Evolutionary conservation across 495 filamentous ascomycete genomes (phyloP).

Genomic region (Neohortaea acidophila): DNA sequence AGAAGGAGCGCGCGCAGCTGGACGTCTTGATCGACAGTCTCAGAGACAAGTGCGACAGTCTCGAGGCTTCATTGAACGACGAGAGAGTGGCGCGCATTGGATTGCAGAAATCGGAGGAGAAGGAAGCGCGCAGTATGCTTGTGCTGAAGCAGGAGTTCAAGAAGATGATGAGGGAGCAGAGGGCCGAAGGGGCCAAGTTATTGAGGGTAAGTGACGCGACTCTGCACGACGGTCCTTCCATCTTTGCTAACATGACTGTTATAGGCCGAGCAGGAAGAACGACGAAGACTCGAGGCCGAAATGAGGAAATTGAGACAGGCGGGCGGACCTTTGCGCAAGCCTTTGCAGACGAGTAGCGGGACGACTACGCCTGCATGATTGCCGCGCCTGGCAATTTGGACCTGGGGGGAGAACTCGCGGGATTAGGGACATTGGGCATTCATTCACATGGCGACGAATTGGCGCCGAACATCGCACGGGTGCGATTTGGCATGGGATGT

Average conservation of each 20-base stretch:
- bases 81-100: slow-evolving; percentile 60
- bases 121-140: slow-evolving; percentile 51
- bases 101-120: slow-evolving; percentile 33
- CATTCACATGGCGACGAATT: too few species aligned
- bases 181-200: slow-evolving; percentile 51
- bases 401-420: too few species aligned
- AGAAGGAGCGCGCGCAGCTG: slow-evolving; percentile 66
- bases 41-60: slow-evolving; percentile 49
- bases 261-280: slow-evolving; percentile 59
- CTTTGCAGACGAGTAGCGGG: neutral
- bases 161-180: slow-evolving; percentile 80
- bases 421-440: too few species aligned
- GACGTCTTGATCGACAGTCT: slow-evolving; percentile 58
- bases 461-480: too few species aligned
- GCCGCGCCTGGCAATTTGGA: too few species aligned
- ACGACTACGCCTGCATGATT: neutral
- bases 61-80: slow-evolving; percentile 55
- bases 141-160: slow-evolving; percentile 71
- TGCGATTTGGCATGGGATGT: too few species aligned
- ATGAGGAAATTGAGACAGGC: slow-evolving; percentile 34
- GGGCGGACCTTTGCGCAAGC: neutral
- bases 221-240: neutral
- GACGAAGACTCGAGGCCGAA: slow-evolving; percentile 46
- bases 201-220: slow-evolving; percentile 42
- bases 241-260: slow-evolving; percentile 9